Evolutionary conservation across 192 early-diverging fungal genomes (phyloP).

Genomic region (Podila epigama): DNA sequence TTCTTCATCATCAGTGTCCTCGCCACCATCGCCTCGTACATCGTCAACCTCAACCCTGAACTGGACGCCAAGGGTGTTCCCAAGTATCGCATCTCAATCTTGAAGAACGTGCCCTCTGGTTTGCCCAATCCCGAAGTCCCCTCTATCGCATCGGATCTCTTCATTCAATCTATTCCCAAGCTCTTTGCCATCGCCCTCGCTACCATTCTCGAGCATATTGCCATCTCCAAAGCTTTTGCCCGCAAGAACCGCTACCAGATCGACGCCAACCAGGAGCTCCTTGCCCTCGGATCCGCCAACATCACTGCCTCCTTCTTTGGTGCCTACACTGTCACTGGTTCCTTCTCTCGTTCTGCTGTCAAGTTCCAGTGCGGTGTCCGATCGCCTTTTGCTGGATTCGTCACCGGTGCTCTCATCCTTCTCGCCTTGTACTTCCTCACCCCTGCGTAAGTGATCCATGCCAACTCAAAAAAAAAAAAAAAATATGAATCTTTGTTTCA

Average conservation of each 20-base stretch:
- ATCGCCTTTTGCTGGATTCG: slow-evolving; percentile 79
- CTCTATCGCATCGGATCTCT: slow-evolving; percentile 53
- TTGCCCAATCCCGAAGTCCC: slow-evolving; percentile 71
- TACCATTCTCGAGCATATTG: slow-evolving; percentile 89
- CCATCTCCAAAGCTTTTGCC: slow-evolving; percentile 88
- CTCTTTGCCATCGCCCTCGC: slow-evolving; percentile 75
- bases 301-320: slow-evolving; percentile 86
- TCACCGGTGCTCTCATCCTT: slow-evolving; percentile 83
- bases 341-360: slow-evolving; percentile 93
- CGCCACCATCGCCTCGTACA: slow-evolving; percentile 74
- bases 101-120: slow-evolving; percentile 78
- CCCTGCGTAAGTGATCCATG: slow-evolving; percentile 53
- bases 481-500: neutral
- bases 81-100: slow-evolving; percentile 63
- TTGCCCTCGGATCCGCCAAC: slow-evolving; percentile 91
- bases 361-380: slow-evolving; percentile 88
- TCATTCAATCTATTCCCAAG: slow-evolving; percentile 59
- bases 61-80: slow-evolving; percentile 52
- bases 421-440: slow-evolving; percentile 85
- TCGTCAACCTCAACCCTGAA: slow-evolving; percentile 56
- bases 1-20: slow-evolving; percentile 82
- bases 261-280: slow-evolving; percentile 85
- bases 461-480: neutral
- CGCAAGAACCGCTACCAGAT: slow-evolving; percentile 84
- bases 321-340: slow-evolving; percentile 89